These are phyloP conservation scores for Solanum hybrid DNA, from an alignment of 305 asterid species.

Conservation along the genomic window DNA sequence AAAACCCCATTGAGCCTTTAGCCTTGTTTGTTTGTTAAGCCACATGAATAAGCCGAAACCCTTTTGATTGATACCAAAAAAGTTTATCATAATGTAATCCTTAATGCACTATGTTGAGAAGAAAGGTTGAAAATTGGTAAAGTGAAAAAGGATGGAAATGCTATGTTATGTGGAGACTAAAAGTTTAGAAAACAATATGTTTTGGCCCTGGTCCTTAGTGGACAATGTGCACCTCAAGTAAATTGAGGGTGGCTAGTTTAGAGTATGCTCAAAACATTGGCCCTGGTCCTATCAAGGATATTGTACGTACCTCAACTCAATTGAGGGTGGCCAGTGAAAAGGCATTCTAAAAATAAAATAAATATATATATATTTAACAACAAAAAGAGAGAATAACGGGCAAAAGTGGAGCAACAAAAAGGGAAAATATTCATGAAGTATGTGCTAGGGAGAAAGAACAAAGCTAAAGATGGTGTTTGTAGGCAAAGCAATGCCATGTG, in stretches of 20 bases:
- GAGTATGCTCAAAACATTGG: neutral
- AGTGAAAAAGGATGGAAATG: neutral
- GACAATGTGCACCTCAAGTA: neutral
- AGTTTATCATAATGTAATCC: neutral
- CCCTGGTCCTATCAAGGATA: neutral
- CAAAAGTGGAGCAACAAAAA: no score
- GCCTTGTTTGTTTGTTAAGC: neutral
- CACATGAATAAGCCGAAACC: neutral
- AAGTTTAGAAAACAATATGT: neutral
- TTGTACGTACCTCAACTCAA: neutral
- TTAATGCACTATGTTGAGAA: neutral
- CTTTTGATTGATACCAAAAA: neutral
- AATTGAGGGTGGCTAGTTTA: neutral
- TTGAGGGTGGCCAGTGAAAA: neutral
- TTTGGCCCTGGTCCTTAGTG: neutral
- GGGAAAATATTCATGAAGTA: no score
- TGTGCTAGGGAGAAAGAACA: no score
- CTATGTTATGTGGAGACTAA: neutral
- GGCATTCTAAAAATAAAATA: no score
- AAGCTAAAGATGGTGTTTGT: no score
- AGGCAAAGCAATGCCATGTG: neutral
- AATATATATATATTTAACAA: no score
- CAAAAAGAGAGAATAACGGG: no score
- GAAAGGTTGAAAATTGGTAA: neutral
- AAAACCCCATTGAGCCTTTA: neutral